Conservation (phyloP, 2,329 filamentous ascomycete species). For the Pseudogymnoascus sp. region DNA sequence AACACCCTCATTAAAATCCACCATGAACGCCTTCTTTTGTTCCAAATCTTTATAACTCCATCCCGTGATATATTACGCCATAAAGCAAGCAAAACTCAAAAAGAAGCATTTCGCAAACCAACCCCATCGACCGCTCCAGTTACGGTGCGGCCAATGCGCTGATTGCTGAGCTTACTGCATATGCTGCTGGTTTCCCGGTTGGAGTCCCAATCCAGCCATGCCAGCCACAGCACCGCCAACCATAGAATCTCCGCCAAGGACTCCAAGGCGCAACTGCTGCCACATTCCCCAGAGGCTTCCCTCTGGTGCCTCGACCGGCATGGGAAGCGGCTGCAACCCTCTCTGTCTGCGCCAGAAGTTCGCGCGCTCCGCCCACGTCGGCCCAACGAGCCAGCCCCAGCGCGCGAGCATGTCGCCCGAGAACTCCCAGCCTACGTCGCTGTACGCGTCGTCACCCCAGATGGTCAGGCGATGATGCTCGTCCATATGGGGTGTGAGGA, state of each 20-base stretch:
- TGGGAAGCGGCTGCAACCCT: slow-evolving; percentile 15
- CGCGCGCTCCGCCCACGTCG: slow-evolving; percentile 33
- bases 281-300: neutral
- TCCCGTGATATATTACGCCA: neutral
- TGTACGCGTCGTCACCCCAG: slow-evolving; percentile 36
- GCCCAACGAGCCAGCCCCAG: slow-evolving; percentile 35
- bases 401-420: slow-evolving; percentile 33
- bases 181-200: neutral
- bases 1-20: neutral
- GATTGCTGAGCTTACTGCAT: neutral
- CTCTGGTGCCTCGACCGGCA: neutral
- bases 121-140: neutral
- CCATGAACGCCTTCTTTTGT: neutral
- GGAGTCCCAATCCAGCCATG: neutral
- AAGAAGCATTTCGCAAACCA: neutral
- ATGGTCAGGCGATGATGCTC: slow-evolving; percentile 33
- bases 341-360: slow-evolving; percentile 37
- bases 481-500: neutral
- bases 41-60: neutral
- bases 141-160: neutral
- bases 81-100: neutral
- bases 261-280: neutral
- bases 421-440: slow-evolving; percentile 38
- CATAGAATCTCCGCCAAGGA: neutral
- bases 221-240: neutral